phyloP scores from a whole-genome alignment of 352 stramenopile species.

The Pythium aphanidermatum region DNA sequence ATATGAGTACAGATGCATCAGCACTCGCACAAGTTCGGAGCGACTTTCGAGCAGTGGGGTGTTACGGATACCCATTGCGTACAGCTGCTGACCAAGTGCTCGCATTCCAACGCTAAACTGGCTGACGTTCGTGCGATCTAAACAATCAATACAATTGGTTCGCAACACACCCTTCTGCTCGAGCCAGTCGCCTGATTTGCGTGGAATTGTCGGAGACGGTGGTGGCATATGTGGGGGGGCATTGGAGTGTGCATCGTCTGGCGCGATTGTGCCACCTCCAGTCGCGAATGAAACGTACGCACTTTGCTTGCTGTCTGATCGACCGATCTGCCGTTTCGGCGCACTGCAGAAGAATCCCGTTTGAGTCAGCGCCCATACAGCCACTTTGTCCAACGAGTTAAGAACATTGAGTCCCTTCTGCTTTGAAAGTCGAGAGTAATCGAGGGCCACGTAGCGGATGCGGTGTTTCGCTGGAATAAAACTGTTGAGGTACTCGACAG shows the following conservation, averaged over 20 bases:
- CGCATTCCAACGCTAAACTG: slow-evolving; percentile 85
- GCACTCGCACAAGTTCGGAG: slow-evolving; percentile 92
- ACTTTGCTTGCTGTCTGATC: slow-evolving; percentile 53
- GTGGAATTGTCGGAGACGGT: slow-evolving; percentile 60
- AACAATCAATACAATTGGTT: slow-evolving; percentile 99
- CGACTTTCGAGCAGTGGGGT: slow-evolving; percentile 74
- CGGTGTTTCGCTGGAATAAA: slow-evolving; percentile 88
- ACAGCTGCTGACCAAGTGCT: slow-evolving; percentile 94
- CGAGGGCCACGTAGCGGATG: slow-evolving; percentile 95
- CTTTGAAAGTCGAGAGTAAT: slow-evolving; percentile 94
- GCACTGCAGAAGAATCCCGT: slow-evolving; percentile 97
- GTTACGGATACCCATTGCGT: slow-evolving; percentile 95
- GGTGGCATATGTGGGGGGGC: slow-evolving; percentile 18
- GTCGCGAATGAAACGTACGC: slow-evolving; percentile 35
- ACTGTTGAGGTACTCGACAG: slow-evolving; percentile 98
- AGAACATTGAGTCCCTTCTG: slow-evolving; percentile 93
- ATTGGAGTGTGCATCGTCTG: no score
- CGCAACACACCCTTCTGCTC: slow-evolving; percentile 97
- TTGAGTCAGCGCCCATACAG: slow-evolving; percentile 94
- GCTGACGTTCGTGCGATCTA: slow-evolving; percentile 84
- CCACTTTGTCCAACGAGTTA: slow-evolving; percentile 92
- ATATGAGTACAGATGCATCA: slow-evolving; percentile 98
- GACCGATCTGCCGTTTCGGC: slow-evolving; percentile 67
- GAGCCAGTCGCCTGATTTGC: slow-evolving; percentile 85
- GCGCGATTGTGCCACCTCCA: no score